These are phyloP conservation scores for Cryptococcus sp. DNA, from an alignment of 1,284 basidiomycete species.

Conservation along the genomic window DNA sequence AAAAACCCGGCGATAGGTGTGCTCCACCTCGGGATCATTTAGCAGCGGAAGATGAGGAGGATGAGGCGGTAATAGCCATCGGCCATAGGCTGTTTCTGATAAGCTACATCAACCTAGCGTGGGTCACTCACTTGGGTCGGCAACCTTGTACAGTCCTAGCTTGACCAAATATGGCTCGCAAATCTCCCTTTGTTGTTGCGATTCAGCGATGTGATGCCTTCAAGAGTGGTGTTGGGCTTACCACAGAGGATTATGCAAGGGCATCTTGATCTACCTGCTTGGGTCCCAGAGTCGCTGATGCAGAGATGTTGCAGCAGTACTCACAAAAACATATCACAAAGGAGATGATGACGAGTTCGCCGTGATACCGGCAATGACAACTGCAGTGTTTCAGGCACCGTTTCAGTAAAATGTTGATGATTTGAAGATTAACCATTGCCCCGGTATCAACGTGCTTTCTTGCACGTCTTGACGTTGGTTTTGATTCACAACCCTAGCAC, in stretches of 20 bases:
- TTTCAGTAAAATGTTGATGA: no score
- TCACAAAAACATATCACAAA: no score
- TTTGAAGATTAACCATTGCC: no score
- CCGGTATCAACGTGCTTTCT: no score
- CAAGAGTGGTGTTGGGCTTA: neutral
- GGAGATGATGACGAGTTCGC: no score
- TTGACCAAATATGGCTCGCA: conserved; percentile 45
- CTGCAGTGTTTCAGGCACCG: no score
- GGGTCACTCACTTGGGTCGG: conserved; percentile 45
- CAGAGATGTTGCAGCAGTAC: no score
- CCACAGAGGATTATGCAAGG: neutral
- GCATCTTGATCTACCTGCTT: neutral
- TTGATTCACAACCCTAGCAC: no score
- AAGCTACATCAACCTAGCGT: no score
- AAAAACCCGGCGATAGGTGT: conserved; percentile 47
- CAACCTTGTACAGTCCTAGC: conserved; percentile 35
- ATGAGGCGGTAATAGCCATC: conserved; percentile 43
- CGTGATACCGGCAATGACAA: no score
- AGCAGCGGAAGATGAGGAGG: conserved; percentile 42
- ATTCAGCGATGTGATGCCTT: neutral
- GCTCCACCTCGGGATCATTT: conserved; percentile 36
- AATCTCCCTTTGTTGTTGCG: conserved; percentile 40
- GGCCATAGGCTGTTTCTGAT: conserved; percentile 51
- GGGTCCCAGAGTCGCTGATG: no score
- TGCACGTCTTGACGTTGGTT: no score